A percentile compares a stretch with the other conserved stretches of the same genome.
Conservation (phyloP, 1,139 yeast genomes). For the Candida gigantensis region DNA sequence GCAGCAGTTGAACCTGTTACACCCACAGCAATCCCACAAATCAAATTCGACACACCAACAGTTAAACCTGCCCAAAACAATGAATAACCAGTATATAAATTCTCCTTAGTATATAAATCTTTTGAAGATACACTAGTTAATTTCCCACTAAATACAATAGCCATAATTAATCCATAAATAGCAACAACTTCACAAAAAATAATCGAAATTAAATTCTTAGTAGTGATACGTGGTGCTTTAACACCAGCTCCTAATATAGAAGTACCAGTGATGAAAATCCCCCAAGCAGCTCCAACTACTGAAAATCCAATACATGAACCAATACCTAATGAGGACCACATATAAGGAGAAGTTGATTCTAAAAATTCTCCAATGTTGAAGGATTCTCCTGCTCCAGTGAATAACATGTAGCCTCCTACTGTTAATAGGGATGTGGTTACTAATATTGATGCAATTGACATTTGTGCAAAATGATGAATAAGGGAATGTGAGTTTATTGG, state of each 20-base stretch:
- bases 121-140: slow-evolving; percentile 69
- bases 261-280: slow-evolving; percentile 94
- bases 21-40: slow-evolving; percentile 98
- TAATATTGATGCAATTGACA: slow-evolving; percentile 19
- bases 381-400: slow-evolving; percentile 88
- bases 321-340: slow-evolving; percentile 96
- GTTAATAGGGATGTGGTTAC: slow-evolving; percentile 32
- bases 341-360: slow-evolving; percentile 84
- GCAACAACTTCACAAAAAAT: slow-evolving; percentile 99
- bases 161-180: slow-evolving; percentile 95
- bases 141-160: slow-evolving; percentile 94
- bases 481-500: too few species aligned
- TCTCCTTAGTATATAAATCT: slow-evolving; percentile 71
- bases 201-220: slow-evolving; percentile 93
- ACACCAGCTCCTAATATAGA: slow-evolving; percentile 98
- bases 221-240: slow-evolving; percentile 93
- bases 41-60: slow-evolving; percentile 88
- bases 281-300: slow-evolving; percentile 99
- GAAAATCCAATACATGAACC: slow-evolving; percentile 91
- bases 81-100: slow-evolving; percentile 90
- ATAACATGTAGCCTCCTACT: slow-evolving; percentile 68
- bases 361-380: slow-evolving; percentile 90
- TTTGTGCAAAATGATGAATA: neutral
- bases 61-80: slow-evolving; percentile 98
- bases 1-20: slow-evolving; percentile 98